A percentile compares a stretch with the other conserved stretches of the same genome.
These are phyloP conservation scores for Hypoxylon sp. DNA, from an alignment of 2,329 filamentous ascomycete species.

Conservation along the genomic window DNA sequence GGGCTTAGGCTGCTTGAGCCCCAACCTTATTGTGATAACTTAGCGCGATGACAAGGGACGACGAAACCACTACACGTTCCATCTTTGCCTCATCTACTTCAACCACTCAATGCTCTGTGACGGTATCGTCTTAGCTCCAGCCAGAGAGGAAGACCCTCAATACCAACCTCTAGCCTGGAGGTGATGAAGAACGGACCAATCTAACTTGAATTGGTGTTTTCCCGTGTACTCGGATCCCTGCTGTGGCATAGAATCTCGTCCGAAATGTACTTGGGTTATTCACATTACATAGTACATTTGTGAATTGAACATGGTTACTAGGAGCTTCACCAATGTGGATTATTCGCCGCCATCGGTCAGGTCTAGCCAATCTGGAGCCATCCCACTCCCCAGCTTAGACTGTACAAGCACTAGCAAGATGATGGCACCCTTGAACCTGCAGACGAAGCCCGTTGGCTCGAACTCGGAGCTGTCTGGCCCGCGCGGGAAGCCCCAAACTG, in stretches of 20 bases:
- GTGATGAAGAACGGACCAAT: conserved; percentile 31
- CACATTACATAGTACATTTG: conserved; percentile 1
- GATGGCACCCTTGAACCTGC: conserved; percentile 49
- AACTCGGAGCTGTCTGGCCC: conserved; percentile 54
- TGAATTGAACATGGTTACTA: conserved; percentile 34
- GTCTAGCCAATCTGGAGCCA: conserved; percentile 44
- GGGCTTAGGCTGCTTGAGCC: conserved; percentile 46
- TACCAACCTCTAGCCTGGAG: conserved; percentile 1
- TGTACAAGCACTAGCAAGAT: conserved; percentile 32
- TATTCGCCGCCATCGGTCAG: conserved; percentile 36
- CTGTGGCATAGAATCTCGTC: conserved; percentile 30
- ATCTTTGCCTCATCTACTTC: conserved; percentile 63
- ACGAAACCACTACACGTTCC: conserved; percentile 65
- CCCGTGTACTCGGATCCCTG: conserved; percentile 36
- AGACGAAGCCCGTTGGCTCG: conserved; percentile 49
- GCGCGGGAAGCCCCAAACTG: conserved; percentile 51
- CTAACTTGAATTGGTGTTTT: conserved; percentile 36
- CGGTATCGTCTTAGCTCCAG: conserved; percentile 32
- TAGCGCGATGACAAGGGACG: conserved; percentile 57
- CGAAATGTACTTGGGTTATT: conserved; percentile 36
- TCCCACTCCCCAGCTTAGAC: conserved; percentile 33
- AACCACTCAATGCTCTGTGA: conserved; percentile 47
- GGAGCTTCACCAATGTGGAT: conserved; percentile 43
- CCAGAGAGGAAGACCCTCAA: conserved; percentile 2
- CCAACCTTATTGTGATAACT: conserved; percentile 50